Evolutionary conservation across 2,329 filamentous ascomycete genomes (phyloP), one percentile per base, ranked within the genome.

Genomic region (Fusarium napiforme): DNA sequence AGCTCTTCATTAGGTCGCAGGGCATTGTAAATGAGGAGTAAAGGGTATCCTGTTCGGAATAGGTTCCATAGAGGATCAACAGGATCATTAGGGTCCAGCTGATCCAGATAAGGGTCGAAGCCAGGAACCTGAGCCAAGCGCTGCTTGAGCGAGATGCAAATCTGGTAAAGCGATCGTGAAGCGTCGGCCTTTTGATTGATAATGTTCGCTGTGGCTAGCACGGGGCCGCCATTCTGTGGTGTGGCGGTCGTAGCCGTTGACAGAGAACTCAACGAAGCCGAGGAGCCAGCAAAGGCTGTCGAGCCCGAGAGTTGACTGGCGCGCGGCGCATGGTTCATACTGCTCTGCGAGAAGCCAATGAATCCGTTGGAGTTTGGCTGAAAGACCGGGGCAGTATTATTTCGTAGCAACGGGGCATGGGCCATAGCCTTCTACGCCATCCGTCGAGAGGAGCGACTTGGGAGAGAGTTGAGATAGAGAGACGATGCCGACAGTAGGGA

Each of bases 171-270:
- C 16, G 95, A 98, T 67, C 92, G 89, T 63, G 93, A 94, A 74
- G 96, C 95, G 81, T 97, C 95, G 81, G 95, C 96, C 81, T 94
- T 93, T 83, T 96, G 93, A 84, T 99, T 99, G 87, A 99, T 97
- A 82, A 99, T 97, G 83, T 97, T 98, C 82, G 93, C 89, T 67
- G 93, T 94, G 69, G 95, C 93, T 78, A 94, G 85, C 70, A 95
- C 89, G 68, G 89, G 89, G 50, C 90, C 90, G 67, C 86, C 82
- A 67, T 83, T 89, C 52, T 87, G 84, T 15, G 59, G 83, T 69
- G 82, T 79, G 34, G 84, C 75, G 37, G 86, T 87, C 34, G 83
- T 78, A 18, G 83, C 79, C 75, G 82, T 87, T 49, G 83, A 79
- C 53, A 89, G 81, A 5, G 87, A 86, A 70, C 81, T 83, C 49